Base-by-base conservation (phyloP, 441 rosid genomes). In the Populus hybrid region DNA sequence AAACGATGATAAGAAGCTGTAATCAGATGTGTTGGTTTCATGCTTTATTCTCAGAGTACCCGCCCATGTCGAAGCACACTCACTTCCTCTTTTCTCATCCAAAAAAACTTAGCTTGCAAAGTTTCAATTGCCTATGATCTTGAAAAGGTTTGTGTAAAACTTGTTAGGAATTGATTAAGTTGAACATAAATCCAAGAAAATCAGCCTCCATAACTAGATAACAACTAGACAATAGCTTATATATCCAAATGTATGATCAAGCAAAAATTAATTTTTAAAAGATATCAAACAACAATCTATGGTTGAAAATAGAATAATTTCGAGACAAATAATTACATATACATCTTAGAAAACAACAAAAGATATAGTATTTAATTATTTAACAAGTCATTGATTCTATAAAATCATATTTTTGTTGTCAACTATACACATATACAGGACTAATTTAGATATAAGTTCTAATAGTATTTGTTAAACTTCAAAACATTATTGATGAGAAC, bases 341-440 rank as follows among this genome's bases (percentile, higher is more conserved):
- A 10, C 14, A 54, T 54, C 7, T 16, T 16, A 16, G 1, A 50
- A 16, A 38, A 38, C 0, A 38, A 10, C 11, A 42, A 42, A 42
- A 42, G 0, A 42, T 11, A 42, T 2, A 11, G 11, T 42, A 3
- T 42, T 11, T 10, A 11, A 42, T 42, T 5, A 42, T 42, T 42
- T 10, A 42, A 42, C 4, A 11, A 42, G 50, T 42, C 50, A 11
- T 54, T 54, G n/a, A 54, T 1, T 54, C 21, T 54, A 18, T 5
- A 54, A 16, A 54, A 16, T 54, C 0, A 54, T 54, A 18, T 18
- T 42, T 3, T 34, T 38, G 9, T 38, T 9, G 12, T 38, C 12
- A 38, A 9, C 2, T 38, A 9, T 2, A 1, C 3, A 0, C 0
- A 0, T 38, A 9, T 38, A 8, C 0, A 38, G 46, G 16, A 42